Percentiles rank a stretch among this genome's conserved stretches.
Evolutionary conservation across 164 flowering plant species (phyloP).

Genomic region (Magnolia officinalis): DNA sequence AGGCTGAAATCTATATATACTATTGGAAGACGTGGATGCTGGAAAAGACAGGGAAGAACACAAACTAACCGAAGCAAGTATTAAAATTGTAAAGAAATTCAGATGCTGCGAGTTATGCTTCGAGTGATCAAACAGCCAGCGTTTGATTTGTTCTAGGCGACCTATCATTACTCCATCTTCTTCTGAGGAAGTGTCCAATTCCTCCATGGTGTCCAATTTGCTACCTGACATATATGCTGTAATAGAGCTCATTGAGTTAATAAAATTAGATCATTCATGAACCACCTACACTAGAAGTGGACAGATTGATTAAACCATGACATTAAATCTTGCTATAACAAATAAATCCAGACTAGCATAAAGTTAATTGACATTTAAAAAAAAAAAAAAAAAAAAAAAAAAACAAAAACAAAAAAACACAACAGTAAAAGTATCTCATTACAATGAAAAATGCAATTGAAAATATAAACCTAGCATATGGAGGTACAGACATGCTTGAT

Average conservation of each 20-base stretch:
- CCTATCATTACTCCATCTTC: slow-evolving; percentile 54
- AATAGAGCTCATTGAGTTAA: slow-evolving; percentile 4
- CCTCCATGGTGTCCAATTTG: slow-evolving; percentile 61
- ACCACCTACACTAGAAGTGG: not conserved
- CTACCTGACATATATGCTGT: slow-evolving; percentile 77
- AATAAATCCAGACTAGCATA: no score
- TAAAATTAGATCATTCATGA: not conserved
- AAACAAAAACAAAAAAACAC: no score
- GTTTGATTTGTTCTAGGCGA: slow-evolving; percentile 40
- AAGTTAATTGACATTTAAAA: no score
- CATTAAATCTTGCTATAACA: not conserved
- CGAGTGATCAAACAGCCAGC: slow-evolving; percentile 70
- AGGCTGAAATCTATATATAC: not conserved
- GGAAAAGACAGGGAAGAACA: slow-evolving; percentile 2
- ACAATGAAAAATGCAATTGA: no score
- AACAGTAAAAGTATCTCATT: no score
- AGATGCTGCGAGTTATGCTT: slow-evolving; percentile 80
- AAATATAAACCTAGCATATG: no score
- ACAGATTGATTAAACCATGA: not conserved
- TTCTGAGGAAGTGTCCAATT: slow-evolving; percentile 47
- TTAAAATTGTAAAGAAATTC: slow-evolving; percentile 76
- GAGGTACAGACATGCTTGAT: no score
- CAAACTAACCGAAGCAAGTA: slow-evolving; percentile 91
- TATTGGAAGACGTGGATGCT: not conserved
- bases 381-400: no score